Conservation (phyloP, 1,139 yeast genomes). For the Geotrichum fermentans region DNA sequence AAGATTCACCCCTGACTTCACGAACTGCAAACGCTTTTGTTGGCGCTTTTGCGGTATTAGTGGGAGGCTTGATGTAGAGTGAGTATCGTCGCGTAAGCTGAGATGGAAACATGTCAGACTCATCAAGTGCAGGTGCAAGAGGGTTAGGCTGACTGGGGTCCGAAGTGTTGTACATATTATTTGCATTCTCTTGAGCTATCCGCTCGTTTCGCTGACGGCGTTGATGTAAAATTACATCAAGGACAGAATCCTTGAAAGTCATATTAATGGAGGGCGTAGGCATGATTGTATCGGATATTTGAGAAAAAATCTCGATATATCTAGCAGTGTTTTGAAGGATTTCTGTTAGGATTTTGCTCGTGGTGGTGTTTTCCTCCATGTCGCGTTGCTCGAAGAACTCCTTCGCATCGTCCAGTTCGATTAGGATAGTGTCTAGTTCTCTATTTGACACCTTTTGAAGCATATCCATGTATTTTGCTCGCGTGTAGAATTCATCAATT, state of each 20-base stretch:
- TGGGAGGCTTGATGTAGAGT: constrained; percentile 78
- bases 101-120: constrained; percentile 63
- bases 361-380: constrained; percentile 26
- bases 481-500: constrained; percentile 20
- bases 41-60: constrained; percentile 39
- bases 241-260: constrained; percentile 78
- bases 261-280: constrained; percentile 78
- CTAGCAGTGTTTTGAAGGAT: constrained; percentile 71
- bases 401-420: constrained; percentile 82
- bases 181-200: constrained; percentile 60
- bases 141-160: constrained; percentile 24
- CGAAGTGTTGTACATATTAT: constrained; percentile 40
- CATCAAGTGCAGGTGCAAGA: constrained; percentile 31
- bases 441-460: constrained; percentile 82
- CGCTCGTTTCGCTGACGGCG: constrained; percentile 77
- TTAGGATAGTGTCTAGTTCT: constrained; percentile 57
- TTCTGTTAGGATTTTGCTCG: constrained; percentile 47
- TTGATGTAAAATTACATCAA: constrained; percentile 89
- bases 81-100: constrained; percentile 80
- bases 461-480: constrained; percentile 68
- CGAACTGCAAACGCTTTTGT: constrained; percentile 76
- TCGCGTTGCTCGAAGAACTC: constrained; percentile 49
- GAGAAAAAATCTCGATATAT: constrained; percentile 70
- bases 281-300: constrained; percentile 71
- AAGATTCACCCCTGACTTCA: constrained; percentile 74